Conservation (phyloP, 1,284 basidiomycete genomes). For the Ustilago lituana region DNA sequence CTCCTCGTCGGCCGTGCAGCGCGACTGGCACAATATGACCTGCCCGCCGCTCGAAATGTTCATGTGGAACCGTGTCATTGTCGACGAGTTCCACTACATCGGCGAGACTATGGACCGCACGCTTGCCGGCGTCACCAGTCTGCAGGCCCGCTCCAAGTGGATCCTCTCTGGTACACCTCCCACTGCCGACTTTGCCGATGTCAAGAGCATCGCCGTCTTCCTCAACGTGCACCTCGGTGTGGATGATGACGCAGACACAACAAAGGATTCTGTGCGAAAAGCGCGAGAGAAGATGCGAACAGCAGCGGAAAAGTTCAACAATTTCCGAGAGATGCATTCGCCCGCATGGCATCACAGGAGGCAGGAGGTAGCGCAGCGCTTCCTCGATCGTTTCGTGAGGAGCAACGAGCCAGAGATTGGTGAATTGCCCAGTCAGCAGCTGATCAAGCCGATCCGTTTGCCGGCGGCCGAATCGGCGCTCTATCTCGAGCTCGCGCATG, state of each 20-base stretch:
- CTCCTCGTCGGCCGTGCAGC: constrained; percentile 73
- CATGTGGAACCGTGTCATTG: constrained; percentile 77
- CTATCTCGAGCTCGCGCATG: constrained; percentile 94
- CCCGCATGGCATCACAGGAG: constrained; percentile 90
- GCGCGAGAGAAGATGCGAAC: constrained; percentile 84
- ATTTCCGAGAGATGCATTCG: constrained; percentile 92
- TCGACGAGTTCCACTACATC: constrained; percentile 95
- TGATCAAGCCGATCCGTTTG: constrained; percentile 77
- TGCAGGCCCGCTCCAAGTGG: constrained; percentile 85
- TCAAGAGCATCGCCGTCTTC: constrained; percentile 75
- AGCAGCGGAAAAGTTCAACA: constrained; percentile 90
- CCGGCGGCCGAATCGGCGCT: constrained; percentile 94
- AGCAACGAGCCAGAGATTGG: constrained; percentile 96
- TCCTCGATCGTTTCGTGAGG: constrained; percentile 69
- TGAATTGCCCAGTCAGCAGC: constrained; percentile 83
- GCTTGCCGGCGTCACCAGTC: constrained; percentile 79
- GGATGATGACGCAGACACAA: constrained; percentile 84
- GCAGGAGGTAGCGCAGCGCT: constrained; percentile 82
- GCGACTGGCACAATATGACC: constrained; percentile 81
- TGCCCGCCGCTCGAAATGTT: constrained; percentile 90
- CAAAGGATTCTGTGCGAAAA: constrained; percentile 71
- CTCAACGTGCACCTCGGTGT: constrained; percentile 59
- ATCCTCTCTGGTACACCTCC: constrained; percentile 96
- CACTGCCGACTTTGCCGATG: constrained; percentile 85
- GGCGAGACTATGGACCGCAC: constrained; percentile 74